Base-by-base conservation (phyloP, 805 yeast species). In the Wickerhamiella cacticola region DNA sequence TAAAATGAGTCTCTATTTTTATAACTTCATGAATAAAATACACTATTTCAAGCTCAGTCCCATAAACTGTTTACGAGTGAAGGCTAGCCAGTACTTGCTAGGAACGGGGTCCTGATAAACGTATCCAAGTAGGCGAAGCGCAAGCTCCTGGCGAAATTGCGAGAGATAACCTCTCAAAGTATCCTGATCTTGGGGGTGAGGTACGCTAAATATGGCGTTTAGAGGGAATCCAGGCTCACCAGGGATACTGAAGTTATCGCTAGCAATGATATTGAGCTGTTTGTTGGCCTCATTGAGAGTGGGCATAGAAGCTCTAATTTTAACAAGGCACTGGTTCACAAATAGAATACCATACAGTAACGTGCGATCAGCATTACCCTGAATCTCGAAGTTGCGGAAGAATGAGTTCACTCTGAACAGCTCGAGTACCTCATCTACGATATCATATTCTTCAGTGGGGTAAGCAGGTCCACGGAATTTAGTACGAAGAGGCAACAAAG, bases 151-250 rank as follows among this genome's bases (percentile, higher is more conserved):
- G 68, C 99, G 80, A 67, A 92, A 86, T 64, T 92, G 98, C 56
- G 80, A 80, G 54, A 92, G 71, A 63, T 92, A 92, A 12, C 76
- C 71, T 56, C 92, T 77, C 60, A 92, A 73, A 48, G 87, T 68
- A 50, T 89, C 92, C 48, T 80, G 79, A 53, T 86, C 95, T 49
- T 72, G 71, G 57, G 80, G 79, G 58, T 79, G 82, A 18, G 96
- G 92, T 8, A 95, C 75, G 42, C 75, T 66, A 65, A 79, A 77
- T 61, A 92, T 61, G 0, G 86, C 74, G 64, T 88, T 89, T 65
- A 92, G 71, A 16, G 97, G 96, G 70, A 92, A 92, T 12, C 89
- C 87, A 7, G 89, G 78, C 52, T 92, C 96, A 21, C 99, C 99
- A 1, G 99, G 99, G 52, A 92, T 73, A 15, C 88, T 72, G 60